Conservation (phyloP, 305 asterid species). For the Rubia balearica region DNA sequence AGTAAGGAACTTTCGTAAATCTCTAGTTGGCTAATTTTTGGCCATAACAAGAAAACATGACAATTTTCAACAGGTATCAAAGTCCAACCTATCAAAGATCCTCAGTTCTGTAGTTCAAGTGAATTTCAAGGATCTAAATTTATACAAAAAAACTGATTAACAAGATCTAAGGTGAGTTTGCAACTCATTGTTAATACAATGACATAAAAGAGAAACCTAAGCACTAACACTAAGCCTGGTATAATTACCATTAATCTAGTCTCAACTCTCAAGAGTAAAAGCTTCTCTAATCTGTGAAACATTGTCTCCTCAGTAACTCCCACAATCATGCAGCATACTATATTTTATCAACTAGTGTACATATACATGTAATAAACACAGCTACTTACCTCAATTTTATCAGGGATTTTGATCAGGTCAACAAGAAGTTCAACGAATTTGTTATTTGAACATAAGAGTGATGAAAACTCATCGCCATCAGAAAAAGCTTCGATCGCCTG, state of each 20-base stretch:
- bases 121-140: background rate
- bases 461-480: constrained; percentile 49
- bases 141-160: background rate
- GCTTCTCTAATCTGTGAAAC: background rate
- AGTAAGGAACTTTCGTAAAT: background rate
- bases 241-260: background rate
- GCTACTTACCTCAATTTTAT: constrained; percentile 66
- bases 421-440: constrained; percentile 50
- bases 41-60: background rate
- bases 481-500: constrained; percentile 79
- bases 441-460: constrained; percentile 42
- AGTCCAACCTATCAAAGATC: background rate
- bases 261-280: background rate
- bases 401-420: constrained; percentile 64
- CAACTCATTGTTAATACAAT: background rate
- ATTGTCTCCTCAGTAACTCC: background rate
- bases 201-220: background rate
- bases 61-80: background rate
- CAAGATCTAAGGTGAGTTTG: background rate
- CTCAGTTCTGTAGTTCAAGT: background rate
- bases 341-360: background rate
- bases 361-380: constrained; percentile 14
- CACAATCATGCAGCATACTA: background rate
- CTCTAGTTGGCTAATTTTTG: background rate
- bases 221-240: background rate